These are phyloP conservation scores for Picochlorum sp. DNA, from an alignment of 139 green algal genomes.

Conservation along the genomic window DNA sequence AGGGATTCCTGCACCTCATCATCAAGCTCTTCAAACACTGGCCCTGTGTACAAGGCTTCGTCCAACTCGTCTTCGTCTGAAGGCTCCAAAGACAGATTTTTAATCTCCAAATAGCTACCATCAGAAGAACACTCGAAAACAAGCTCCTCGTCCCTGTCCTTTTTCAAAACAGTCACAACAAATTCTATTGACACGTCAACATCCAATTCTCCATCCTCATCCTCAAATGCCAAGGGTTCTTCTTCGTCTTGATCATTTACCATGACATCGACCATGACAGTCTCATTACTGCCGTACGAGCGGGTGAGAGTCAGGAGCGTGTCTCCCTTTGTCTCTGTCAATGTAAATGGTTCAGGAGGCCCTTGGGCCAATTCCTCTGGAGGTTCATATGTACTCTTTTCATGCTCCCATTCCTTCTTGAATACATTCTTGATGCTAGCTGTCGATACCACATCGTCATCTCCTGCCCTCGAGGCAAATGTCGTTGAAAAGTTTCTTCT, in stretches of 20 bases:
- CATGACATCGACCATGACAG: conserved; percentile 53
- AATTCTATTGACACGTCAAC: conserved; percentile 38
- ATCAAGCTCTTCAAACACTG: conserved; percentile 66
- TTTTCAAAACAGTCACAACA: conserved; percentile 28
- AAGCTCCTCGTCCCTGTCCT: conserved; percentile 30
- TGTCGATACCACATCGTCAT: too few species aligned
- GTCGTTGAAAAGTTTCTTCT: too few species aligned
- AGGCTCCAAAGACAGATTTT: conserved; percentile 33
- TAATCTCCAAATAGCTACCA: conserved; percentile 48
- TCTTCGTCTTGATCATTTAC: conserved; percentile 41
- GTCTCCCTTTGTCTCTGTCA: conserved; percentile 39
- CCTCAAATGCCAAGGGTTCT: conserved; percentile 24
- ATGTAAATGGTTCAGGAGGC: conserved; percentile 35
- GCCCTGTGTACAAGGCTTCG: conserved; percentile 43
- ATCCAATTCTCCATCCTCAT: conserved; percentile 30
- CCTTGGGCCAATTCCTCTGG: conserved; percentile 28
- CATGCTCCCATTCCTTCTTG: conserved; percentile 53
- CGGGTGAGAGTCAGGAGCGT: conserved; percentile 38
- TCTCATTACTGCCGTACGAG: conserved; percentile 24
- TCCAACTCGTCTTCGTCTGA: conserved; percentile 12
- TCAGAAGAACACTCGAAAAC: conserved; percentile 61
- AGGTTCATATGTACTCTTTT: conserved; percentile 48
- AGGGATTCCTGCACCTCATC: conserved; percentile 62
- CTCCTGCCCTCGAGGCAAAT: too few species aligned
- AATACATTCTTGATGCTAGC: conserved; percentile 23